Evolutionary conservation across 352 stramenopile species (phyloP), one percentile per base, ranked within the genome.

Genomic region (Pythium sukuiense): DNA sequence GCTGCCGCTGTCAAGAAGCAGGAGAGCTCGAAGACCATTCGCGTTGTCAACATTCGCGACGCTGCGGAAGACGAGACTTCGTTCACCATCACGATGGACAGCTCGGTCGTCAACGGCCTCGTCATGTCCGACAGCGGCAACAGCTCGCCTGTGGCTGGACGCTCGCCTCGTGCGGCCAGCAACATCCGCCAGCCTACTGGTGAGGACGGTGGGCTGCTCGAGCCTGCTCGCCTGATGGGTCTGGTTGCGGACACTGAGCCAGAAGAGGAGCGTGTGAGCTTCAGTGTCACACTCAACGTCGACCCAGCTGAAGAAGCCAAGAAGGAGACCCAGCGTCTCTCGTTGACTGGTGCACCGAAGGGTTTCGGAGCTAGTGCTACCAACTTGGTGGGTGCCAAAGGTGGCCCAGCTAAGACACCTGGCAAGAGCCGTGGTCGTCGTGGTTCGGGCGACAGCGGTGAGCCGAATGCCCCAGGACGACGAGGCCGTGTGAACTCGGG

Each of bases 1-100:
- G 48, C 24, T 35, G 14, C 85, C 84, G 57, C 69, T 9, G 48
- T 58, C 6, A 89, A 90, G 70, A 92, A 92, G 61, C 32, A 76
- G 46, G 78, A 84, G 43, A 63, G 63, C n/a, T 67, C 70, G 14
- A 93, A 93, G 76, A 88, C 82, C 9, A 74, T 81, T 30, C 85
- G 85, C 58, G 76, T 91, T 4, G 85, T 93, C n/a, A 93, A 87
- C 76, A 89, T 93, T 46, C 82, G 80, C 65, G 85, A 93, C 26
- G 76, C 79, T 26, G 56, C 12, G 65, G 32, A 20, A 71, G 55
- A 62, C 62, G 57, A 70, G 58, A 48, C 72, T 65, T 58, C 76
- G 68, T 64, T 85, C 72, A 67, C 85, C 69, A 60, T 89, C 72
- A 55, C 72, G 64, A 41, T 85, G 60, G 43, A 87, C 67, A 43